These are phyloP conservation scores for Cytospora schulzeri DNA, from an alignment of 2,329 filamentous ascomycete genomes.

Conservation along the genomic window DNA sequence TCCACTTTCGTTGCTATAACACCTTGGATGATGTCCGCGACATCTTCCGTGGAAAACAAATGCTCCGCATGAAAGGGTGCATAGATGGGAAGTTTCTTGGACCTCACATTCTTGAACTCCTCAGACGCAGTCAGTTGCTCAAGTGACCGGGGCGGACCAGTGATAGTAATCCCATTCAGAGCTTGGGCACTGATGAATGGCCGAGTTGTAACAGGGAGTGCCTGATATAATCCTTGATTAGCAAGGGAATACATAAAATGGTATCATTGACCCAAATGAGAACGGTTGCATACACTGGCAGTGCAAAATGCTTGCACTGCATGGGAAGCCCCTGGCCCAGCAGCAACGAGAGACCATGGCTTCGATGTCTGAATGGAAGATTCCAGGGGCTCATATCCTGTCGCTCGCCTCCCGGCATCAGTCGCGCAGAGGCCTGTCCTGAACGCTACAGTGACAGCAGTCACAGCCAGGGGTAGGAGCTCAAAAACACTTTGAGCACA, in stretches of 20 bases:
- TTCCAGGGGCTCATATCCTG: slow-evolving; percentile 44
- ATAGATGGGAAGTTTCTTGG: slow-evolving; percentile 53
- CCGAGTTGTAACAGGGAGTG: slow-evolving; percentile 46
- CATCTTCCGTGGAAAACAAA: slow-evolving; percentile 49
- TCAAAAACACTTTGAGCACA: slow-evolving; percentile 62
- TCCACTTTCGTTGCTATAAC: slow-evolving; percentile 47
- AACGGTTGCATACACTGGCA: slow-evolving; percentile 40
- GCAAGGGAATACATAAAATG: background rate
- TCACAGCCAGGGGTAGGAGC: slow-evolving; percentile 62
- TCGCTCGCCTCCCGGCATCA: slow-evolving; percentile 47
- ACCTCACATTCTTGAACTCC: slow-evolving; percentile 43
- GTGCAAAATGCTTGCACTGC: slow-evolving; percentile 59
- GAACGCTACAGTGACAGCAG: slow-evolving; percentile 69
- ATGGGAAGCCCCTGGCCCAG: slow-evolving; percentile 52
- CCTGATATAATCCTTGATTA: slow-evolving; percentile 32
- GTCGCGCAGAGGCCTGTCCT: slow-evolving; percentile 61
- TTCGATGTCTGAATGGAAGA: slow-evolving; percentile 34
- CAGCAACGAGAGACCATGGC: slow-evolving; percentile 65
- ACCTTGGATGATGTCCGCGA: slow-evolving; percentile 44
- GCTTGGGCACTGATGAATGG: slow-evolving; percentile 58
- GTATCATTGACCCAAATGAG: background rate
- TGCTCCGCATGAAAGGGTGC: slow-evolving; percentile 60
- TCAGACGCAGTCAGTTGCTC: slow-evolving; percentile 43
- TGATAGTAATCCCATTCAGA: slow-evolving; percentile 52
- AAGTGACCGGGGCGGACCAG: slow-evolving; percentile 55